Percentiles rank a stretch among this genome's conserved stretches.
phyloP scores from a whole-genome alignment of 2,329 filamentous ascomycete species.

The Hypoxylon rubiginosum region DNA sequence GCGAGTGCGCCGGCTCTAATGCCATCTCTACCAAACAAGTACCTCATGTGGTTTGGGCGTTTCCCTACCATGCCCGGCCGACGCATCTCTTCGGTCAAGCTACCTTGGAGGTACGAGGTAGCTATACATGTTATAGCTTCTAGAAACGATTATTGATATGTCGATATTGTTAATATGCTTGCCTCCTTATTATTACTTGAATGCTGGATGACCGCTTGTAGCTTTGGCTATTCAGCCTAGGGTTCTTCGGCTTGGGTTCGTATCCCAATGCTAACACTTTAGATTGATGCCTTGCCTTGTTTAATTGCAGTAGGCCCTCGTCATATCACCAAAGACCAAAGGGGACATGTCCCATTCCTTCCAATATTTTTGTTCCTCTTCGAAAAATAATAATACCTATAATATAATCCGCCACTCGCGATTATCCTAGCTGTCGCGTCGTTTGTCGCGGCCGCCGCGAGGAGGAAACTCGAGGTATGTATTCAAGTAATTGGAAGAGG shows the following conservation, averaged over 20 bases:
- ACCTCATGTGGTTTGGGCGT: slow-evolving; percentile 18
- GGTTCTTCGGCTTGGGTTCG: slow-evolving; percentile 21
- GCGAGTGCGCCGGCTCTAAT: slow-evolving; percentile 27
- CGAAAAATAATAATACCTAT: slow-evolving; percentile 29
- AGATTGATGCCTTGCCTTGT: slow-evolving; percentile 26
- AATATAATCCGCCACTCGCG: slow-evolving; percentile 24
- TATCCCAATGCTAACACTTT: slow-evolving; percentile 22
- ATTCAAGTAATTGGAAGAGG: slow-evolving; percentile 30
- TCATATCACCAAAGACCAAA: slow-evolving; percentile 14
- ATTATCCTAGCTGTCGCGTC: slow-evolving; percentile 14
- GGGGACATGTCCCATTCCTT: slow-evolving; percentile 13
- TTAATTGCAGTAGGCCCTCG: slow-evolving; percentile 2
- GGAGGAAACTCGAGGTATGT: slow-evolving; percentile 32
- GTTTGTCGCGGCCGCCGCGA: slow-evolving; percentile 20
- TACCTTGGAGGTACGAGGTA: neutral
- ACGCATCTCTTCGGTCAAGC: slow-evolving; percentile 32
- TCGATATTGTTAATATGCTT: slow-evolving; percentile 9
- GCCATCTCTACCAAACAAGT: slow-evolving; percentile 27
- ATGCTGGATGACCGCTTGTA: slow-evolving; percentile 28
- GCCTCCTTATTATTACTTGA: slow-evolving; percentile 34
- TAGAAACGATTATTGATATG: slow-evolving; percentile 21
- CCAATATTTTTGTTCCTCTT: slow-evolving; percentile 6
- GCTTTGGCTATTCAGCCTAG: slow-evolving; percentile 33
- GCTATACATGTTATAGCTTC: slow-evolving; percentile 29
- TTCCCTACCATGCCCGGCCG: slow-evolving; percentile 19